Evolutionary conservation across 1,139 yeast species (phyloP).

Genomic region (Nadsonia starkeyi-henricii): DNA sequence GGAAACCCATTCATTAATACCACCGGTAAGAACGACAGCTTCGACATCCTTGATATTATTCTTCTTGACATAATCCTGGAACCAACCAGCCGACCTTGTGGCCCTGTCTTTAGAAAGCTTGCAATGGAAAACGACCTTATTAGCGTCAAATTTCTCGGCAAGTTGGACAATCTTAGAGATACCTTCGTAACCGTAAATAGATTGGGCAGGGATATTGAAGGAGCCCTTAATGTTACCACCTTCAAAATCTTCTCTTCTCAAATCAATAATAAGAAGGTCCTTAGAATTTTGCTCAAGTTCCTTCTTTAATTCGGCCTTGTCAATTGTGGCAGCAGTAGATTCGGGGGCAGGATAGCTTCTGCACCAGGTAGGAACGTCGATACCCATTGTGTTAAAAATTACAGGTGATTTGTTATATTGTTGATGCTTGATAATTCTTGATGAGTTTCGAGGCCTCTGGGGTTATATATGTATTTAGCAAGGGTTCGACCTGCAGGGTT

Average conservation of each 20-base stretch:
- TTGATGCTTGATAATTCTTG: too few relatives aligned
- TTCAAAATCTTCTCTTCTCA: slow-evolving; percentile 6
- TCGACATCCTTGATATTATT: slow-evolving; percentile 2
- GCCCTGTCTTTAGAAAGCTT: slow-evolving; percentile 6
- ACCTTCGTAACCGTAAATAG: slow-evolving; percentile 4
- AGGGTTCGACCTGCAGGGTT: too few relatives aligned
- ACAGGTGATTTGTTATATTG: too few relatives aligned
- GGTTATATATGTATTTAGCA: too few relatives aligned
- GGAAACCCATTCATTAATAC: slow-evolving; percentile 5
- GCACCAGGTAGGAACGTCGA: slow-evolving; percentile 6
- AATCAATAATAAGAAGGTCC: slow-evolving; percentile 5
- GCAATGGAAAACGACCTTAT: slow-evolving; percentile 4
- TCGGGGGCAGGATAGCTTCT: slow-evolving; percentile 6
- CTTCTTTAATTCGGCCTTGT: slow-evolving; percentile 3
- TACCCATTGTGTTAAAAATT: not conserved
- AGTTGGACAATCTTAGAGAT: slow-evolving; percentile 6
- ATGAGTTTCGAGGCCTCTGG: too few relatives aligned
- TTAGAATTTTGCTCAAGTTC: slow-evolving; percentile 4
- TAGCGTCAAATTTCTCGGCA: slow-evolving; percentile 2
- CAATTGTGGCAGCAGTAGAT: slow-evolving; percentile 5
- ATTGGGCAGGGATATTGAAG: slow-evolving; percentile 5
- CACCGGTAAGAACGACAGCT: slow-evolving; percentile 5
- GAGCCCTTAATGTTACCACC: slow-evolving; percentile 7
- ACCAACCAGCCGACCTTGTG: slow-evolving; percentile 6
- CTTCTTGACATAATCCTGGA: slow-evolving; percentile 4